Evolutionary conservation across 257 asterid species (phyloP).

Genomic region (Thymus mandschuricus): DNA sequence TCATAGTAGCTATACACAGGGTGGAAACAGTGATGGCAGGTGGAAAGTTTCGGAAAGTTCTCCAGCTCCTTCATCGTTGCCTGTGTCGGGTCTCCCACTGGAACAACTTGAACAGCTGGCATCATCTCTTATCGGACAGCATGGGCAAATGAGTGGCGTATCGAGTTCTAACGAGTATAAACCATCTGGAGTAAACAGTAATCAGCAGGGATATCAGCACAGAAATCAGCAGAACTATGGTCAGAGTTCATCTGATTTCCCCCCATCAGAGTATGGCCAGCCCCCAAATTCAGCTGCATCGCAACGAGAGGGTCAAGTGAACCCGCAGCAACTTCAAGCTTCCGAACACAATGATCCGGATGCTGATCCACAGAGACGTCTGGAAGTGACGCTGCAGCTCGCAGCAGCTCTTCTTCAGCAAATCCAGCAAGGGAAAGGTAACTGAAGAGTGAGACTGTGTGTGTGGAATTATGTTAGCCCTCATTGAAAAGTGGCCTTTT

Average conservation of each 20-base stretch:
- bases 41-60: slow-evolving; percentile 46
- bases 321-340: slow-evolving; percentile 45
- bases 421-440: slow-evolving; percentile 86
- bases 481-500: neutral
- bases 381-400: slow-evolving; percentile 89
- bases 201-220: slow-evolving; percentile 46
- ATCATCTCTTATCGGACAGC: slow-evolving; percentile 75
- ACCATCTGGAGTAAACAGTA: slow-evolving; percentile 44
- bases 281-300: slow-evolving; percentile 39
- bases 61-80: slow-evolving; percentile 41
- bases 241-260: slow-evolving; percentile 46
- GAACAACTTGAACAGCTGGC: slow-evolving; percentile 80
- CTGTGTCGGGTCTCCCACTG: slow-evolving; percentile 47
- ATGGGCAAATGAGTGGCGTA: slow-evolving; percentile 48
- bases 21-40: slow-evolving; percentile 46
- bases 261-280: slow-evolving; percentile 54
- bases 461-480: neutral
- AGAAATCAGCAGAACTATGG: slow-evolving; percentile 47
- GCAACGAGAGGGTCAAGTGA: slow-evolving; percentile 46
- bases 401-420: slow-evolving; percentile 96
- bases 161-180: slow-evolving; percentile 46
- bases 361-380: slow-evolving; percentile 76
- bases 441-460: slow-evolving; percentile 32
- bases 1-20: slow-evolving; percentile 38
- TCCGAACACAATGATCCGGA: slow-evolving; percentile 58